A percentile compares a stretch with the other conserved stretches of the same genome.
phyloP scores from a whole-genome alignment of 495 filamentous ascomycete species.

The Penicillium canescens region DNA sequence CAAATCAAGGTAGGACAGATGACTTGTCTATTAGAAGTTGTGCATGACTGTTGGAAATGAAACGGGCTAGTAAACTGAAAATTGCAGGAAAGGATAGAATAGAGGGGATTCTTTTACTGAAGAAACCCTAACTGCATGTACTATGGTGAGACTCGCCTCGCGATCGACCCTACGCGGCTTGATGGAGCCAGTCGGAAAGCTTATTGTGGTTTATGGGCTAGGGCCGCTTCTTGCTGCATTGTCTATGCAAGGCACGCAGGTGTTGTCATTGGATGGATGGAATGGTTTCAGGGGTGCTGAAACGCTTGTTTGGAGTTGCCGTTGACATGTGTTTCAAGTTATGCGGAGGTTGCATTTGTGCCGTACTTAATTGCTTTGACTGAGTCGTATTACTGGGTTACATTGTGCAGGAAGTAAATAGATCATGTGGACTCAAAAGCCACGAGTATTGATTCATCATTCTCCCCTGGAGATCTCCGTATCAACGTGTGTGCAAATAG shows the following conservation, averaged over 20 bases:
- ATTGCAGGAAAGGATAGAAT: background rate
- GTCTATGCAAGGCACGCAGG: slow-evolving; percentile 11
- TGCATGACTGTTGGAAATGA: no score
- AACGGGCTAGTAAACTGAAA: no score
- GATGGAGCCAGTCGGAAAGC: slow-evolving; percentile 3
- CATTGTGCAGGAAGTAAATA: no score
- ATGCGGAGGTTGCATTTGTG: no score
- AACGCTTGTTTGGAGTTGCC: background rate
- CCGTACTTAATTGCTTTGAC: no score
- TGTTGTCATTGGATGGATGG: slow-evolving; percentile 3
- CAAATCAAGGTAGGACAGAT: background rate
- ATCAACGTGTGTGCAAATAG: background rate
- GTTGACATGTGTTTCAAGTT: background rate
- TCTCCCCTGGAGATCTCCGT: slow-evolving; percentile 5
- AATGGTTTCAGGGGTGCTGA: slow-evolving; percentile 7
- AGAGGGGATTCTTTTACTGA: background rate
- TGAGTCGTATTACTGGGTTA: no score
- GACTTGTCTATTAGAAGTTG: background rate
- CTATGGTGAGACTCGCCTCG: no score
- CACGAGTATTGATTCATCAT: slow-evolving; percentile 7
- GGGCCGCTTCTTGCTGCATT: background rate
- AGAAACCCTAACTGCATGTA: no score
- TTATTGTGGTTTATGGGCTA: background rate
- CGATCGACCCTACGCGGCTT: background rate
- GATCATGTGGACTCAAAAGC: background rate